Conservation (phyloP, 129 eudicot species). For the Calendula officinalis region DNA sequence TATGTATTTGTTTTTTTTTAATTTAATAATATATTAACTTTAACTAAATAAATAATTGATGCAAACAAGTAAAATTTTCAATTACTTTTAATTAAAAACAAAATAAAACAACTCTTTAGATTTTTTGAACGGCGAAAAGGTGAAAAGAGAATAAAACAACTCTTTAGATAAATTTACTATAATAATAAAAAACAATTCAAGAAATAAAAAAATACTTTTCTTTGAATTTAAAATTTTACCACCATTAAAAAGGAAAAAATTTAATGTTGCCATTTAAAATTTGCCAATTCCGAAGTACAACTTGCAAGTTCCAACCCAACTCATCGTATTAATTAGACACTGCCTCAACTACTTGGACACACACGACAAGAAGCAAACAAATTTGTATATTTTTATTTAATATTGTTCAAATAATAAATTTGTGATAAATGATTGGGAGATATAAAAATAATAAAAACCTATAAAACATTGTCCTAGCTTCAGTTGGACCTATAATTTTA, state of each 20-base stretch:
- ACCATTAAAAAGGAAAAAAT: neutral
- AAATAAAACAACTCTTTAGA: neutral
- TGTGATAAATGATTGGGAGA: too few relatives aligned
- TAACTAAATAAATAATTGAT: neutral
- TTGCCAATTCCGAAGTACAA: conserved; percentile 18
- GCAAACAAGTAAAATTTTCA: too few relatives aligned
- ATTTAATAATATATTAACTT: neutral
- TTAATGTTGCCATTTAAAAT: neutral
- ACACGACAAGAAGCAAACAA: conserved; percentile 15
- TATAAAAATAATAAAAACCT: neutral
- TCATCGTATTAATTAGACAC: conserved; percentile 21
- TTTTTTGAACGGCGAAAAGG: too few relatives aligned
- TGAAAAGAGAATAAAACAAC: neutral
- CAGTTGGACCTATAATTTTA: too few relatives aligned
- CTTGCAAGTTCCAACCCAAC: neutral
- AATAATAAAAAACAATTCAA: neutral
- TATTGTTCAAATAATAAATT: neutral
- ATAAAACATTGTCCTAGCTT: neutral
- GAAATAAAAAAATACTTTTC: neutral
- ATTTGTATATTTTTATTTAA: neutral
- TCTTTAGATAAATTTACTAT: neutral
- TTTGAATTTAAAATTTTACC: neutral
- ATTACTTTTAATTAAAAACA: neutral
- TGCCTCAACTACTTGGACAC: conserved; percentile 20
- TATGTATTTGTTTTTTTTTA: neutral